Conservation (phyloP, 768 basidiomycete genomes). For the Termitomyces sp. region DNA sequence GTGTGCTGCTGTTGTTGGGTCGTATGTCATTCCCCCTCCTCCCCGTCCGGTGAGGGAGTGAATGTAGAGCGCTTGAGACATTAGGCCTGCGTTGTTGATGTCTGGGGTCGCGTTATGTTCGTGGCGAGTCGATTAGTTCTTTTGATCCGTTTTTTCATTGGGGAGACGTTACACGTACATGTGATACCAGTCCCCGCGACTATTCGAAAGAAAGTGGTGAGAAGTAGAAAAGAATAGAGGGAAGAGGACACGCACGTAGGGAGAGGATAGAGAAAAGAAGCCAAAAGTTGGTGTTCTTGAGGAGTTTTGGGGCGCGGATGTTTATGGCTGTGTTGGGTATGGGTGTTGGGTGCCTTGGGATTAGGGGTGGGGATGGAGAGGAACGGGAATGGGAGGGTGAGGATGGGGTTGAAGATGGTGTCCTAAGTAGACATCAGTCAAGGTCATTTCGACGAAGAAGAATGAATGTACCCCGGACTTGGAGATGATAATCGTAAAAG, state of each 20-base stretch:
- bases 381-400: not conserved
- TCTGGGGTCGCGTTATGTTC: slow-evolving; percentile 34
- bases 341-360: slow-evolving; percentile 9
- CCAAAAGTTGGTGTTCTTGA: slow-evolving; percentile 21
- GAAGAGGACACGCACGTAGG: slow-evolving; percentile 39
- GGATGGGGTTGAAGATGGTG: not conserved
- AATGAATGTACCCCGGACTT: not conserved
- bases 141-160: not conserved
- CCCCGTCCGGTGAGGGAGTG: slow-evolving; percentile 27
- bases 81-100: slow-evolving; percentile 78
- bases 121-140: too few species aligned
- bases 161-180: slow-evolving; percentile 51
- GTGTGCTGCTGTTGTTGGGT: slow-evolving; percentile 58
- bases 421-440: not conserved
- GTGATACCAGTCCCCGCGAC: slow-evolving; percentile 74
- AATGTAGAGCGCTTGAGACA: slow-evolving; percentile 64
- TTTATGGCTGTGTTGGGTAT: slow-evolving; percentile 9
- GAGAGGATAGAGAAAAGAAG: slow-evolving; percentile 42
- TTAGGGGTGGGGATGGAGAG: not conserved
- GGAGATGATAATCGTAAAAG: not conserved
- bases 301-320: slow-evolving; percentile 18
- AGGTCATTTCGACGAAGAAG: too few species aligned
- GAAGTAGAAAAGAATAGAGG: slow-evolving; percentile 15
- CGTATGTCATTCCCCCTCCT: slow-evolving; percentile 43
- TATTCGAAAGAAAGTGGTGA: slow-evolving; percentile 15